These are phyloP conservation scores for Lasiosphaeris hirsuta DNA, from an alignment of 495 filamentous ascomycete species.

Conservation along the genomic window DNA sequence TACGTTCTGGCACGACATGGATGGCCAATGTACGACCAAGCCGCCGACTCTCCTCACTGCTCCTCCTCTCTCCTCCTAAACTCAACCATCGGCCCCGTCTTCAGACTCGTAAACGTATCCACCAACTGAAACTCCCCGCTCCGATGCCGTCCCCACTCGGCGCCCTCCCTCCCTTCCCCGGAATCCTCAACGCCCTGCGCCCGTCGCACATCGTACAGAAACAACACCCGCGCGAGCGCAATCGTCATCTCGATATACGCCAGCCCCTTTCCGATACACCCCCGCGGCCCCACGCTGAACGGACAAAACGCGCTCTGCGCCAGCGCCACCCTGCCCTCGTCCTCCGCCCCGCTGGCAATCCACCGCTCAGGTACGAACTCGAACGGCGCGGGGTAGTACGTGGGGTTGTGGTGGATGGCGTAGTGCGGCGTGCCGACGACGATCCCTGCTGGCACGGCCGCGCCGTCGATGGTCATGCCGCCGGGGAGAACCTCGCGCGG, in stretches of 20 bases:
- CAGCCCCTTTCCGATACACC: constrained; percentile 58
- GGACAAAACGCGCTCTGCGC: constrained; percentile 55
- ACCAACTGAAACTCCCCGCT: constrained; percentile 51
- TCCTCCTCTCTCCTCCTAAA: constrained; percentile 40
- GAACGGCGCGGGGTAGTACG: constrained; percentile 53
- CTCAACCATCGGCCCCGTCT: constrained; percentile 56
- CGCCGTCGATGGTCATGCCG: constrained; percentile 55
- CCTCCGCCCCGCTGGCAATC: constrained; percentile 33
- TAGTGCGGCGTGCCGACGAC: constrained; percentile 55
- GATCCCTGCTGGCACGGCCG: constrained; percentile 50
- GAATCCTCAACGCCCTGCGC: constrained; percentile 40
- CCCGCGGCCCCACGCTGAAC: constrained; percentile 54
- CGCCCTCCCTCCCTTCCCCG: constrained; percentile 36
- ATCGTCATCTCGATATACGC: constrained; percentile 54
- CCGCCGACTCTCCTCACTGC: background rate
- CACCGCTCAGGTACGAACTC: constrained; percentile 54
- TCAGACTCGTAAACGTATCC: constrained; percentile 56
- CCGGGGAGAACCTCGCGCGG: constrained; percentile 62
- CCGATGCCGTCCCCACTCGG: constrained; percentile 46
- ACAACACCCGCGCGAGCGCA: constrained; percentile 46
- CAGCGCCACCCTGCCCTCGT: constrained; percentile 35
- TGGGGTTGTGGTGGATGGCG: constrained; percentile 53
- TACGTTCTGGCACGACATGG: background rate
- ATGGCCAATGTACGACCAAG: background rate
- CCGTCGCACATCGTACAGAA: constrained; percentile 45